Evolutionary conservation across 2,329 filamentous ascomycete genomes (phyloP).

Genomic region (Parafenestella ontariensis): DNA sequence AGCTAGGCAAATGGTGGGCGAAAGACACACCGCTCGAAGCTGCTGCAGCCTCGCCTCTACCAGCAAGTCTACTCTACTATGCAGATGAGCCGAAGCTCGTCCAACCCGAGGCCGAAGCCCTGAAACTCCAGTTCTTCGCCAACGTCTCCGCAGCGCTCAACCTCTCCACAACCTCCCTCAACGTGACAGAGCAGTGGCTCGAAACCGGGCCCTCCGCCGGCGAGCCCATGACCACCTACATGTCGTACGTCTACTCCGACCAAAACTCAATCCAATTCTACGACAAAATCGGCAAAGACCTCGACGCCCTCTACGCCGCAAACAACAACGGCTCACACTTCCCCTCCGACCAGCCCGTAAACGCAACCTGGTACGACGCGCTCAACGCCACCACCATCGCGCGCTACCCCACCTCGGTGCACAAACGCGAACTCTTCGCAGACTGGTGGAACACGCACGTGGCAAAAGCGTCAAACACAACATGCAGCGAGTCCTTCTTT

Average conservation of each 20-base stretch:
- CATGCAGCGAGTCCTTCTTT: constrained; percentile 6
- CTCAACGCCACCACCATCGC: constrained; percentile 9
- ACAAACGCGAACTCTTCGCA: constrained; percentile 7
- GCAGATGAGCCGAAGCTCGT: constrained; percentile 5
- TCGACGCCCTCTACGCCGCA: neutral
- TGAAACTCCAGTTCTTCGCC: constrained; percentile 10
- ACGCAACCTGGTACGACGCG: constrained; percentile 9
- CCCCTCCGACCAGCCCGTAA: neutral
- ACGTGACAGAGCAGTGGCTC: constrained; percentile 7
- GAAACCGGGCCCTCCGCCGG: constrained; percentile 2
- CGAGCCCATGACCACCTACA: constrained; percentile 4
- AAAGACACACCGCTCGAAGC: constrained; percentile 8
- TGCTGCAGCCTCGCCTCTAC: neutral
- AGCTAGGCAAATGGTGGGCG: constrained; percentile 11
- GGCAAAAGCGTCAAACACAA: neutral
- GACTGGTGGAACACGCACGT: constrained; percentile 6
- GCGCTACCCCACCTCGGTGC: constrained; percentile 2
- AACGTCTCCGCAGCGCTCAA: constrained; percentile 7
- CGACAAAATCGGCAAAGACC: constrained; percentile 8
- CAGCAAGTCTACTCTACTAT: constrained; percentile 5
- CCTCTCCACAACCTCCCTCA: constrained; percentile 8
- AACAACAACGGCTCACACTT: constrained; percentile 11
- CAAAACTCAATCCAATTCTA: constrained; percentile 19
- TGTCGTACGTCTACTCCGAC: constrained; percentile 12
- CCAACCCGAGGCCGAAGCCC: constrained; percentile 11